Percentiles rank a stretch among this genome's conserved stretches.
phyloP scores from a whole-genome alignment of 352 stramenopile species.

The Lagenidium giganteum region DNA sequence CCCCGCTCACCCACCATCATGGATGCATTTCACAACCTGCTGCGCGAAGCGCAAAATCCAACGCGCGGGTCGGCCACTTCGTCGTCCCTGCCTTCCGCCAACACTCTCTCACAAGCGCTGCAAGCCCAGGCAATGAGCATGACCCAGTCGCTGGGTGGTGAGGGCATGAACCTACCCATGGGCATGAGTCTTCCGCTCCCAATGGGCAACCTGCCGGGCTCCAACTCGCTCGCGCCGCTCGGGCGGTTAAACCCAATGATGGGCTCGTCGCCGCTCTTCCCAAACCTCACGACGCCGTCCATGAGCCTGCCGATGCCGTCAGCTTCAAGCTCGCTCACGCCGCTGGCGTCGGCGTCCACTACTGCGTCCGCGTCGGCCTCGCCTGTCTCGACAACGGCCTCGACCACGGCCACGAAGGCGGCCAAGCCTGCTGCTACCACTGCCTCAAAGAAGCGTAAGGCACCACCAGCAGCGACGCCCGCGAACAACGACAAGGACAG shows the following conservation, averaged over 20 bases:
- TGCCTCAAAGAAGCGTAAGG: constrained; percentile 76
- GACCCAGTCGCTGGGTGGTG: constrained; percentile 18
- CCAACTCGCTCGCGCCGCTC: constrained; percentile 53
- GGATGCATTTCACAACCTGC: constrained; percentile 76
- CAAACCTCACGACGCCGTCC: constrained; percentile 24
- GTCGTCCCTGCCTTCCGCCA: constrained; percentile 13
- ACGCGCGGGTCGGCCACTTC: constrained; percentile 5
- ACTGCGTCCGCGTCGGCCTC: constrained; percentile 13
- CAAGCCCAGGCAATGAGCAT: constrained; percentile 40
- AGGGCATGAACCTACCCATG: constrained; percentile 44
- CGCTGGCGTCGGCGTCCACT: constrained; percentile 10
- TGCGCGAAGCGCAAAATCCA: constrained; percentile 55
- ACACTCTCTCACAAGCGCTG: constrained; percentile 29
- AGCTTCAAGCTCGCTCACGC: constrained; percentile 9
- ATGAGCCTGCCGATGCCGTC: constrained; percentile 14
- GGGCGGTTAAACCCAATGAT: constrained; percentile 75
- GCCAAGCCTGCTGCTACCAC: constrained; percentile 32
- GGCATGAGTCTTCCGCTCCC: constrained; percentile 55
- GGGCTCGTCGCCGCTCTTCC: constrained; percentile 56
- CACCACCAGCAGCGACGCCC: constrained; percentile 26
- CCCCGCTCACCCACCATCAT: no score
- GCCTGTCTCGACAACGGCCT: not conserved
- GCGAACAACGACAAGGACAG: constrained; percentile 38
- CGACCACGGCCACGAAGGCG: constrained; percentile 33
- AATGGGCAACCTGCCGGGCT: constrained; percentile 39